Base-by-base conservation (phyloP, 306 rosid species). In the Cyamopsis tetragonoloba region DNA sequence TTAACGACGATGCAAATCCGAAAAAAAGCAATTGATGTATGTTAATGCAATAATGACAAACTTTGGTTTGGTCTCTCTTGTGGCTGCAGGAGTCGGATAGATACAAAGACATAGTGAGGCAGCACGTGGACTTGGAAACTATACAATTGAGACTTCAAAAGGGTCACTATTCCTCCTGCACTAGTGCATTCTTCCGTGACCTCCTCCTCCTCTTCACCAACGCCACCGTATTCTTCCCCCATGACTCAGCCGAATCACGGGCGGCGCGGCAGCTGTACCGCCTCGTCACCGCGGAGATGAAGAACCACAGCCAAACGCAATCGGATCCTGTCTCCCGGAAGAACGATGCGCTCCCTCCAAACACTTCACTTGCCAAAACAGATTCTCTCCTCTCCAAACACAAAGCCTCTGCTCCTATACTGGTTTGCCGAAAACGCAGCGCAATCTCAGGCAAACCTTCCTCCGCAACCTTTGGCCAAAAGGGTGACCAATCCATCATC, bases 391-490 rank as follows among this genome's bases (percentile, higher is more conserved):
- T 85, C 35, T 67, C 87, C 47, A 85, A 87, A 61, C 82, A 72
- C 63, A 84, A 91, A 61, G 54, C 86, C 20, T 46, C 88, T 7
- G 79, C 76, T 42, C 91, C 97, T 15, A 84, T 91, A 18, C n/a
- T 91, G 22, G 96, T 88, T 12, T 91, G 97, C 77, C 87, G 92
- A 26, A 91, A 91, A 71, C 86, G 91, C 4, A 86, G 83, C 75
- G 63, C 83, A 6, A 77, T 84, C 9, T 70, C 80, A 2, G 62
- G 71, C 0, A 91, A 86, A 48, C 81, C 77, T 68, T 75, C 93
- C 8, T 55, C 91, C 0, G 39, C 80, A 2, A 67, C 54, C 65
- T n/a, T 70, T 51, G 63, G 65, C 48, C 85, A 77, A 22, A 86
- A 84, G 64, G 82, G 60, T 46, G 87, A 82, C 1, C 77, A 77